phyloP scores from a whole-genome alignment of 1,139 yeast genomes.

The Taiozyma sp. region DNA sequence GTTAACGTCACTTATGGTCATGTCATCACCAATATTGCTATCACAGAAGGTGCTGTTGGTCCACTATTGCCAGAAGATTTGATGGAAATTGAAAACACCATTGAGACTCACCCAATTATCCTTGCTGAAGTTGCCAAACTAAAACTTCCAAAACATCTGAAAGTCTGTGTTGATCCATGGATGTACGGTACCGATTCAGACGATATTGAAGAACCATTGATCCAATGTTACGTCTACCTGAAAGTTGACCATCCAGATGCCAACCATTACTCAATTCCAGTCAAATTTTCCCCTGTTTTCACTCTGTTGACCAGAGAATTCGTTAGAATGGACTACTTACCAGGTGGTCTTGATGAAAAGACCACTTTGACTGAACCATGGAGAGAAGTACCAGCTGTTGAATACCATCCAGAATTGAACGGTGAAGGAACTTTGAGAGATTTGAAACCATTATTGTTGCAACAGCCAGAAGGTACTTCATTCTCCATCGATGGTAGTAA shows the following conservation, averaged over 20 bases:
- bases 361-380: constrained; percentile 51
- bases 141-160: constrained; percentile 51
- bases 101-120: constrained; percentile 54
- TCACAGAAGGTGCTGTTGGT: constrained; percentile 63
- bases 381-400: constrained; percentile 58
- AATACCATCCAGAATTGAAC: constrained; percentile 71
- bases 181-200: constrained; percentile 78
- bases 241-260: constrained; percentile 72
- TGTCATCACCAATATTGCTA: constrained; percentile 50
- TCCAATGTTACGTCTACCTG: constrained; percentile 78
- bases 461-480: constrained; percentile 87
- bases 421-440: constrained; percentile 51
- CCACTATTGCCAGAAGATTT: constrained; percentile 74
- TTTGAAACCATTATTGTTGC: constrained; percentile 69
- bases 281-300: constrained; percentile 78
- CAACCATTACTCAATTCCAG: constrained; percentile 80
- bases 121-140: constrained; percentile 59
- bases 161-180: constrained; percentile 77
- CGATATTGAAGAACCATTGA: constrained; percentile 37
- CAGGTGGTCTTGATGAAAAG: constrained; percentile 65
- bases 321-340: constrained; percentile 75
- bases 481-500: constrained; percentile 56
- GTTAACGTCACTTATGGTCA: constrained; percentile 64
- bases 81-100: constrained; percentile 45
- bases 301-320: constrained; percentile 62